phyloP scores from a whole-genome alignment of 2,329 filamentous ascomycete species.

The Diaporthe capsici region DNA sequence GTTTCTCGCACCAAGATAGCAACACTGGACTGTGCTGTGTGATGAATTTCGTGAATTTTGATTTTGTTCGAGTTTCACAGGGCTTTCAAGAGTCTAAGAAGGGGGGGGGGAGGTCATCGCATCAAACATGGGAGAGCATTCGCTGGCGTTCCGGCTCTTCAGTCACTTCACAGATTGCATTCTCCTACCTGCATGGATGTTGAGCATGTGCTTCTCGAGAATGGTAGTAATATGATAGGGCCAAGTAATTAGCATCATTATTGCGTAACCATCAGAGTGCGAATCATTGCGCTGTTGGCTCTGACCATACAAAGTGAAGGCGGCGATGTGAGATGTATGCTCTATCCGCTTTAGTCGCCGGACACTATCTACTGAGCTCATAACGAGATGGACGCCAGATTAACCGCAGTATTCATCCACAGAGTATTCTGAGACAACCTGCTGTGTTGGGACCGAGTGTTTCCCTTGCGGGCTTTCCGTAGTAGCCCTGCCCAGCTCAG shows the following conservation, averaged over 20 bases:
- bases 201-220: not conserved
- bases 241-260: not conserved
- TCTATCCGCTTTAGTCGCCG: not conserved
- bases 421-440: constrained; percentile 1
- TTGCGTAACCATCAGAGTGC: not conserved
- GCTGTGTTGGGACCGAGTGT: not conserved
- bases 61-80: not conserved
- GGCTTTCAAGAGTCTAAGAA: not conserved
- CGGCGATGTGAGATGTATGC: not conserved
- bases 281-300: not conserved
- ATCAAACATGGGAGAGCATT: constrained; percentile 15
- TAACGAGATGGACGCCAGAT: not conserved
- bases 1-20: not conserved
- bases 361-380: not conserved
- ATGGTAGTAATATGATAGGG: not conserved
- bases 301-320: not conserved
- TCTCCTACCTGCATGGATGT: not conserved
- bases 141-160: constrained; percentile 8
- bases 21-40: not conserved
- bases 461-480: not conserved
- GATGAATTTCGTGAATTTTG: not conserved
- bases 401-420: not conserved
- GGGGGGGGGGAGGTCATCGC: not conserved
- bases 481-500: not conserved
- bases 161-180: constrained; percentile 27